These are phyloP conservation scores for Eimeria praecox DNA, from an alignment of 169 alveolate genomes.

Conservation along the genomic window DNA sequence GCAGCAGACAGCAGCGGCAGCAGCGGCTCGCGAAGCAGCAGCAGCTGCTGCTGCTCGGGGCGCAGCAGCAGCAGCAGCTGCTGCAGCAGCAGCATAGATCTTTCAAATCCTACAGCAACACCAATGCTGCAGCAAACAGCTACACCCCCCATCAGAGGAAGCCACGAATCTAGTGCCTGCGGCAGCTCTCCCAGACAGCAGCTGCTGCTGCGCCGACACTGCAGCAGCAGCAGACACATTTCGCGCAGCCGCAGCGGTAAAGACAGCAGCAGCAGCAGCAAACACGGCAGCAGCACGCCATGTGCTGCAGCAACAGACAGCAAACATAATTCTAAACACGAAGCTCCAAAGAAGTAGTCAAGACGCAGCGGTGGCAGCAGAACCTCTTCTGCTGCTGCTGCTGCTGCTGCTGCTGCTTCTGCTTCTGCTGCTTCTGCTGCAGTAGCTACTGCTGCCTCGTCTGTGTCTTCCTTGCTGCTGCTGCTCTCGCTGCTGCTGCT, in stretches of 20 bases:
- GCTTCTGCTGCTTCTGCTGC: not conserved
- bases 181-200: constrained; percentile 6
- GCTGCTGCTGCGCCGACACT: constrained; percentile 55
- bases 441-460: not conserved
- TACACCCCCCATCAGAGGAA: not conserved
- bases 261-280: constrained; percentile 47
- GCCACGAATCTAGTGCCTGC: constrained; percentile 14
- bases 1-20: not conserved
- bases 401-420: constrained; percentile 57
- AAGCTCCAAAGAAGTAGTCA: not conserved
- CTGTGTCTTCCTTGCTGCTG: not conserved
- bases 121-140: constrained; percentile 48
- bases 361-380: constrained; percentile 2
- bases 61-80: not conserved
- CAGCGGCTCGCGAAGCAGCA: not conserved
- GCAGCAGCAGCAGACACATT: constrained; percentile 28
- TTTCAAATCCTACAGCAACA: not conserved
- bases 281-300: constrained; percentile 36
- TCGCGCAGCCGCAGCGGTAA: constrained; percentile 54
- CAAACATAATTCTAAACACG: constrained; percentile 19
- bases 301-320: constrained; percentile 51
- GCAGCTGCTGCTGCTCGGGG: not conserved
- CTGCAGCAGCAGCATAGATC: constrained; percentile 37
- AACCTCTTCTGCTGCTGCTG: not conserved
- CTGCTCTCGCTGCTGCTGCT: constrained; percentile 3